Conservation (phyloP, 2,329 filamentous ascomycete species). For the Hymenoscyphus fraxineus region DNA sequence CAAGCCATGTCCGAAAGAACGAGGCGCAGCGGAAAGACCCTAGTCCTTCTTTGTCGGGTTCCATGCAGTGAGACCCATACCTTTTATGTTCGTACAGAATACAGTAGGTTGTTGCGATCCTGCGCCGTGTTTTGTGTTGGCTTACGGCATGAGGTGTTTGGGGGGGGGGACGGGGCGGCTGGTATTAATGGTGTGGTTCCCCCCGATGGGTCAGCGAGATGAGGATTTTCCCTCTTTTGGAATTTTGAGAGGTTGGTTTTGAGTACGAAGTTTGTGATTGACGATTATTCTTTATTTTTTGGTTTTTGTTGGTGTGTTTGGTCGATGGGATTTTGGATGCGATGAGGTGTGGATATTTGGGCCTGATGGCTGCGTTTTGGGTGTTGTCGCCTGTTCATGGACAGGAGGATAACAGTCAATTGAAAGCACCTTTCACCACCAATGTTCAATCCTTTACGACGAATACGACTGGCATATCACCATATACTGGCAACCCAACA, state of each 20-base stretch:
- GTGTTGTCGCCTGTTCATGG: background rate
- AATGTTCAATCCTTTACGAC: no score
- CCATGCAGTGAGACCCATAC: conserved; percentile 10
- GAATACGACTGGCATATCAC: no score
- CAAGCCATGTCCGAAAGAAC: background rate
- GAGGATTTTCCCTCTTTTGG: conserved; percentile 9
- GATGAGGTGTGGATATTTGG: background rate
- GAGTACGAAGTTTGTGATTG: background rate
- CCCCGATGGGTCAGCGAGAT: conserved; percentile 5
- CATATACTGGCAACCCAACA: background rate
- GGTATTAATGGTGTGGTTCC: conserved; percentile 1
- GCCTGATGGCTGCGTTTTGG: background rate
- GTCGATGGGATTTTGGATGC: background rate
- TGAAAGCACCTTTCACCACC: background rate
- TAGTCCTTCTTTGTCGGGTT: conserved; percentile 3
- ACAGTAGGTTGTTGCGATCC: background rate
- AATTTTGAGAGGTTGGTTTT: conserved; percentile 3
- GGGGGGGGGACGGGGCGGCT: background rate
- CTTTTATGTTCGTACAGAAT: background rate
- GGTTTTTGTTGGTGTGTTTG: background rate
- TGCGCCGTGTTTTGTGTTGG: background rate
- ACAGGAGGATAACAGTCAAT: background rate
- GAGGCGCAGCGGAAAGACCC: conserved; percentile 7
- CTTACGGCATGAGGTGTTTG: background rate
- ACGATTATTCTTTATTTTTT: background rate